A percentile compares a stretch with the other conserved stretches of the same genome.
Conservation (phyloP, 2,329 filamentous ascomycete species). For the Colletotrichum caudatum region DNA sequence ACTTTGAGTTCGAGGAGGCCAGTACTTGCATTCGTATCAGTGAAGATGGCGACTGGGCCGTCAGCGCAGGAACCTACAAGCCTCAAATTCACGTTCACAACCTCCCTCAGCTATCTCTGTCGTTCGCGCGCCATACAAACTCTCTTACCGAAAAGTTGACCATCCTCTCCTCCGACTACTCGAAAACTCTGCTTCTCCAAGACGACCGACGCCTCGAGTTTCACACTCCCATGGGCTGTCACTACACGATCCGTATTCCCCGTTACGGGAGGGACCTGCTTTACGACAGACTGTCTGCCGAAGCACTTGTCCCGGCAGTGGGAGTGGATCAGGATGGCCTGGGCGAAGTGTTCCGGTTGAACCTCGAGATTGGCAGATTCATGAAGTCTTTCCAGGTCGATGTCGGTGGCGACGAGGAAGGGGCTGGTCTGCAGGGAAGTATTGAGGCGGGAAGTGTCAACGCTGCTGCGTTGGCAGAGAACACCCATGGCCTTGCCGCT, state of each 20-base stretch:
- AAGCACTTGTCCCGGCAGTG: conserved; percentile 88
- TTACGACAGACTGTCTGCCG: conserved; percentile 85
- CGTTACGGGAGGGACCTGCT: conserved; percentile 91
- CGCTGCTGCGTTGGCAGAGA: conserved; percentile 85
- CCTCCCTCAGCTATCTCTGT: conserved; percentile 91
- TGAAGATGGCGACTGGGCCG: conserved; percentile 90
- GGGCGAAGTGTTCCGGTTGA: conserved; percentile 93
- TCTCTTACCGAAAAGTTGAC: conserved; percentile 92
- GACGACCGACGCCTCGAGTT: conserved; percentile 92
- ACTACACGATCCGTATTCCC: conserved; percentile 90
- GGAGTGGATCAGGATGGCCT: conserved; percentile 87
- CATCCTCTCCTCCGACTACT: conserved; percentile 89
- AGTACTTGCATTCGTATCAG: conserved; percentile 90
- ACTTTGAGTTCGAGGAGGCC: conserved; percentile 98
- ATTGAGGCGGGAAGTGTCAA: conserved; percentile 90
- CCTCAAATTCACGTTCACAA: conserved; percentile 94
- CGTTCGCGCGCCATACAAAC: conserved; percentile 91
- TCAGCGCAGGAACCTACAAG: conserved; percentile 81
- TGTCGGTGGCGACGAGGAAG: conserved; percentile 82
- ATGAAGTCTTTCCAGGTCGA: conserved; percentile 95
- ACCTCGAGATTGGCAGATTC: conserved; percentile 90
- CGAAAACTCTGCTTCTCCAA: conserved; percentile 94
- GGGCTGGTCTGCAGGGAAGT: conserved; percentile 85
- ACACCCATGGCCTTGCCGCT: conserved; percentile 88
- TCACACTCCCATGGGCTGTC: conserved; percentile 88